Evolutionary conservation across 2,329 filamentous ascomycete genomes (phyloP), one percentile per base, ranked within the genome.

Genomic region (Fusarium proliferatum): DNA sequence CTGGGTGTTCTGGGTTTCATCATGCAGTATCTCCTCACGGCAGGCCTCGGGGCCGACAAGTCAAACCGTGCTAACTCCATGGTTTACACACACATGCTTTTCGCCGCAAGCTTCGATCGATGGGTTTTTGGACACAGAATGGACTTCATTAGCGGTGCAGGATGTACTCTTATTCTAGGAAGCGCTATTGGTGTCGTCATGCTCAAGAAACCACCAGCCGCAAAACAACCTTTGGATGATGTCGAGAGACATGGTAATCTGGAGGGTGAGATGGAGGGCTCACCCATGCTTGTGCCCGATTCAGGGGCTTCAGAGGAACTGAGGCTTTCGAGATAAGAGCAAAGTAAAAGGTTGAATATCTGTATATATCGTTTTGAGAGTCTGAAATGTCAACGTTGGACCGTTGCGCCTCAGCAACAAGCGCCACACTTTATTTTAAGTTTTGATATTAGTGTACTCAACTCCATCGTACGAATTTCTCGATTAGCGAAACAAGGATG

Each of bases 21-120:
- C 28, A 93, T 96, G 89, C 95, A 97, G 87, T 94, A 94, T 74
- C 86, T 97, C n/a, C 84, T 97, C 23, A 96, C 95, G 2, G 88
- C 90, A 2, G 94, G 94, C 0, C 83, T 98, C 53, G 84, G 92
- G 30, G 90, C 92, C 69, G 93, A 95, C 77, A 92, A 92, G 70
- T 87, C 87, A 26, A 89, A 89, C 73, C 82, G 86, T 48, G 88
- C 88, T 12, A 89, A 87, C 21, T 84, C 86, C 60, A 89, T 90
- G 88, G 81, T 89, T 9, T 89, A 89, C 67, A 88, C 88, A 11
- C 86, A 89, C 51, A 88, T 89, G 84, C 78, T 89, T 42, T 89
- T 89, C 73, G 88, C 88, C 2, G 86, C 85, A 3, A 83, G 80
- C 46, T 87, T 88, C 72, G 88, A 90, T 75, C 79, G 83, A 43